These are phyloP conservation scores for Neltuma alba DNA, from an alignment of 306 rosid species.

Conservation along the genomic window DNA sequence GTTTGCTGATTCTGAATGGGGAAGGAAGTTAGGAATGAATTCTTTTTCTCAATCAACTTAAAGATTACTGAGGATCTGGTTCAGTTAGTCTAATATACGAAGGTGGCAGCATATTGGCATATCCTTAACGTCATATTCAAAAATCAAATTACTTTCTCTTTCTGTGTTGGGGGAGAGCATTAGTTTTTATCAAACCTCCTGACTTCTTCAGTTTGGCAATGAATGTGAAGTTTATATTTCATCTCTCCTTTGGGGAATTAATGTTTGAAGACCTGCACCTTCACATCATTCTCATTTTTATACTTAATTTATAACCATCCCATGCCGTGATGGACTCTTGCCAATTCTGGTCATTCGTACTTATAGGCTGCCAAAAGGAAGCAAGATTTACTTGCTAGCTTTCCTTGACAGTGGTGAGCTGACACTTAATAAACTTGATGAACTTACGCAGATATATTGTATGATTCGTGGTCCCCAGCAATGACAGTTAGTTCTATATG, in stretches of 20 bases:
- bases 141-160: background rate
- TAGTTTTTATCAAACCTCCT: background rate
- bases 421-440: constrained; percentile 33
- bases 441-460: constrained; percentile 62
- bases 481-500: constrained; percentile 84
- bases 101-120: background rate
- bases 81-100: background rate
- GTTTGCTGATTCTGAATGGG: background rate
- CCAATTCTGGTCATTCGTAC: background rate
- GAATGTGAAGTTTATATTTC: background rate
- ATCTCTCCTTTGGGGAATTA: background rate
- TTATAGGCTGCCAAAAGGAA: background rate
- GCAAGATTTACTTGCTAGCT: background rate
- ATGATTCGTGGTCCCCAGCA: constrained; percentile 83
- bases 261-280: background rate
- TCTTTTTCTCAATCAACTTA: background rate
- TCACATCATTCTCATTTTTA: background rate
- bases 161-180: background rate
- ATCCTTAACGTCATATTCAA: background rate
- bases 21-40: background rate
- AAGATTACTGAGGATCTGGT: background rate
- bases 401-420: constrained; percentile 21
- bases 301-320: background rate
- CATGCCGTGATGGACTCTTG: background rate
- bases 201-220: background rate